Evolutionary conservation across 2,329 filamentous ascomycete genomes (phyloP), one percentile per base, ranked within the genome.

Genomic region (Periglandula ipomoeae): DNA sequence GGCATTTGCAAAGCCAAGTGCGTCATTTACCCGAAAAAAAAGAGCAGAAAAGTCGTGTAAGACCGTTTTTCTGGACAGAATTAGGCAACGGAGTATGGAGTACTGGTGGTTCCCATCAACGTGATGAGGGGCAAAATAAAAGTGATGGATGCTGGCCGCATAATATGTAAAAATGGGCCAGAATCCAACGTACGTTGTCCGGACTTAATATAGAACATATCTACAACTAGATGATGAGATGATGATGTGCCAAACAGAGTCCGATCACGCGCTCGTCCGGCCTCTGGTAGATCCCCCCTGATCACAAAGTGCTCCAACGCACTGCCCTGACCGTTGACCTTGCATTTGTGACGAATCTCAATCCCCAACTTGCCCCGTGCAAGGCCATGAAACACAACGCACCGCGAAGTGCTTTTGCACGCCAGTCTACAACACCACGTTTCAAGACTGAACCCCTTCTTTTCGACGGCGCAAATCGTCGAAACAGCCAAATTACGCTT

Each of bases 221-320:
- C 38, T 35, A 35, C 37, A 13, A 35, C 20, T 42, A 37, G 22
- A 19, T 47, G n/a, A 47, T 35, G 38, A 41, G 38, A 46, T 27
- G 38, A 46, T 27, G 27, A 47, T 42, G 46, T 35, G 10, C 20
- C 30, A 19, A 42, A 27, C n/a, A n/a, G 11, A 17, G 17, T 5
- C 44, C 15, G 20, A 34, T n/a, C 9, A 24, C n/a, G 19, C 17
- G 26, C 39, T 22, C 23, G 23, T 27, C 20, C 26, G 23, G 20
- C 23, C 39, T 17, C 26, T 17, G 19, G 15, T 15, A 32, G 10
- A 15, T 10, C 3, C 30, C 30, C 6, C 4, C 15, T 15, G 3
- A 15, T 32, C 30, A 32, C 27, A 32, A 8, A 15, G 10, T 32
- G 15, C 11, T n/a, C n/a, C n/a, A n/a, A n/a, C n/a, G n/a, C n/a